phyloP scores from a whole-genome alignment of 2,329 filamentous ascomycete genomes.

The Aspergillus texensis region DNA sequence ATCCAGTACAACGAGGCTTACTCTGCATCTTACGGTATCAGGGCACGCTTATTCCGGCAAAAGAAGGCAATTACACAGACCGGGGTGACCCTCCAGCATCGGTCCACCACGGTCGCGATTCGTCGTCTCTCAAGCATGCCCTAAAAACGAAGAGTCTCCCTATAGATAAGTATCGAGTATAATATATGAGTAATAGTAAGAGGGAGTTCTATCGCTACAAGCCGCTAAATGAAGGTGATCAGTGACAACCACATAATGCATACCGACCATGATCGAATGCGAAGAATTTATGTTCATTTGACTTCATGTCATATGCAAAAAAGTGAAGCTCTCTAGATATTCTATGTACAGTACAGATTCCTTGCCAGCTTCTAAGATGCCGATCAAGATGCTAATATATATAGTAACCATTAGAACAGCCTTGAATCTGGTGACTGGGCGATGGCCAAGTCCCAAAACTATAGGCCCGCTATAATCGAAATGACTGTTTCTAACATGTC shows the following conservation, averaged over 20 bases:
- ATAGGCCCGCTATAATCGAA: constrained; percentile 5
- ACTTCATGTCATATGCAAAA: not conserved
- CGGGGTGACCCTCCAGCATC: too few species aligned
- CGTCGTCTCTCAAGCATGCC: not conserved
- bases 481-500: constrained; percentile 1
- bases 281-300: not conserved
- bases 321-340: constrained; percentile 4
- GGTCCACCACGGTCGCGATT: too few species aligned
- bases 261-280: not conserved
- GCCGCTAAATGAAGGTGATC: not conserved
- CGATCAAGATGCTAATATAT: not conserved
- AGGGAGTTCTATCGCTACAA: not conserved
- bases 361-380: not conserved
- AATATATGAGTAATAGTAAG: not conserved
- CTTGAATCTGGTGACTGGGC: not conserved
- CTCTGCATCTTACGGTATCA: not conserved
- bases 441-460: not conserved
- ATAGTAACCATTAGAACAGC: not conserved
- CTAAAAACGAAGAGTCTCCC: not conserved
- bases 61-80: not conserved
- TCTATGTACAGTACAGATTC: constrained; percentile 3
- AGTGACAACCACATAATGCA: not conserved
- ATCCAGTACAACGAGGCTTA: not conserved
- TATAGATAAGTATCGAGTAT: not conserved
- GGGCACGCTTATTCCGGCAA: not conserved